Conservation (phyloP, 768 basidiomycete species). For the Suillus plorans region DNA sequence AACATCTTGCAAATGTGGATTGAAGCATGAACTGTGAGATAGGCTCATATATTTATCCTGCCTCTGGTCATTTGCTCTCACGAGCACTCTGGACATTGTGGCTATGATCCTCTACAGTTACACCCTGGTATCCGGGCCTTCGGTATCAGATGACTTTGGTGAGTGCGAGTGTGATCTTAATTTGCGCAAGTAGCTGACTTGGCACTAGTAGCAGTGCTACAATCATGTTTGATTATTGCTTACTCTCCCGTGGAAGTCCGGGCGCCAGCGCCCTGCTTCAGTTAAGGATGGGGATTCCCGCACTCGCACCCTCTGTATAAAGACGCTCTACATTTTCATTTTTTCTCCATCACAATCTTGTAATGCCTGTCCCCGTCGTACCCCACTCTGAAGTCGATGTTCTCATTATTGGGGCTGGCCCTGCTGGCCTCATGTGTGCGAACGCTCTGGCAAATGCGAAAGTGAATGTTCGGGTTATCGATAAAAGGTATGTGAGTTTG, state of each 20-base stretch:
- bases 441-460: conserved; percentile 37
- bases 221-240: background rate
- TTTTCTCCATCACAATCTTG: background rate
- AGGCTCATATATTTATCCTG: background rate
- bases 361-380: conserved; percentile 6
- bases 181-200: background rate
- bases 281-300: background rate
- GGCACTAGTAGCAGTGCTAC: background rate
- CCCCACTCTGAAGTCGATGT: conserved; percentile 37
- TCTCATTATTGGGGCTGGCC: conserved; percentile 43
- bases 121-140: background rate
- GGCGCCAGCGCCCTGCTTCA: too few species aligned
- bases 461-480: conserved; percentile 39
- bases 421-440: conserved; percentile 44
- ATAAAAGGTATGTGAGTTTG: conserved; percentile 33
- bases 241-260: background rate
- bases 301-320: conserved; percentile 5
- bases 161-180: too few species aligned
- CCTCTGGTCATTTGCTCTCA: background rate
- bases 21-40: background rate
- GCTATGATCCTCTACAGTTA: background rate
- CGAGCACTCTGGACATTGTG: background rate
- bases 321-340: background rate
- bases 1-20: background rate
- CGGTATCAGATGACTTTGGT: background rate